Base-by-base conservation (phyloP, 805 yeast species). In the Spencermartinsiella europaea region DNA sequence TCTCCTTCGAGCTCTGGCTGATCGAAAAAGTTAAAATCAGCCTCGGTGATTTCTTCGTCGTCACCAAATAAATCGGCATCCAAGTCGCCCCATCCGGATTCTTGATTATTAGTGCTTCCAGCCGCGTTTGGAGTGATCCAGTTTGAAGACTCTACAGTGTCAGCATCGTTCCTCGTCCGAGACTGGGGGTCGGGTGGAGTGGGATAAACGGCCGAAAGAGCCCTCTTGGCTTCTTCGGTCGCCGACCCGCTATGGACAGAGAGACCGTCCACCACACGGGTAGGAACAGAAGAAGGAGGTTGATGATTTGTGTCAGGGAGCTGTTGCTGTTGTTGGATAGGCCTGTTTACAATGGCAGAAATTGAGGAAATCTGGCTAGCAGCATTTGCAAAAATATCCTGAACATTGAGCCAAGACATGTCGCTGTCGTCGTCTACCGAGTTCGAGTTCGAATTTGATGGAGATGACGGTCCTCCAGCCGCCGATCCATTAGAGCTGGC, bases 21-120 rank as follows among this genome's bases (percentile, higher is more conserved):
- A 43, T 69, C 72, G 49, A 69, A 69, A 45, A 63, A 69, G 49
- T 64, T 67, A 53, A 69, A 69, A 44, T 69, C 73, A 0, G 73
- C 73, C 31, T 67, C 70, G 2, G 72, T 69, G 5, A 69, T 65
- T 35, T 66, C 71, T 14, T 61, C 63, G 3, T 58, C 60, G 14
- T 57, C 66, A 3, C 68, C 68, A 44, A 64, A 61, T 28, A 64
- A 41, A 33, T 57, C 64, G n/a, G 56, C 65, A 28, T 59, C 59
- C 31, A 59, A 34, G 34, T 56, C 59, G 27, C 53, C 58, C 64
- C 65, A 60, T 7, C 38, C 37, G n/a, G 48, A 58, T 5, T 33
- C 40, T 12, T 46, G 38, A 45, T 38, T 17, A 45, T 38, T 17
- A 31, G 25, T 28, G 12, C 34, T 21, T 14, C 15, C 39, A 15